Percentiles rank a stretch among this genome's conserved stretches.
phyloP scores from a whole-genome alignment of 306 rosid species.

The Dalbergia cultrata region DNA sequence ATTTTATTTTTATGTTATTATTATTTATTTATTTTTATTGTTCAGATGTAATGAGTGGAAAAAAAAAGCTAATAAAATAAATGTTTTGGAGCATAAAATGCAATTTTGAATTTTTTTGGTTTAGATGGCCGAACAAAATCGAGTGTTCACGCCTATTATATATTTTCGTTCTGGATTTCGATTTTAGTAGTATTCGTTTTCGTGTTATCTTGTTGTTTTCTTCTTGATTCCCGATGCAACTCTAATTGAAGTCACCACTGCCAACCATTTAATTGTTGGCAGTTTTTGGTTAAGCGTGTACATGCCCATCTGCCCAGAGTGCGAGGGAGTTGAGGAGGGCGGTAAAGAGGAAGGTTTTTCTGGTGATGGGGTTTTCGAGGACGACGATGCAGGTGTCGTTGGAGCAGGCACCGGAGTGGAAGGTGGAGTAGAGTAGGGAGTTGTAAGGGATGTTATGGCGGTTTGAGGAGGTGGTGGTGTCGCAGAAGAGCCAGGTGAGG shows the following conservation, averaged over 20 bases:
- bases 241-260: neutral
- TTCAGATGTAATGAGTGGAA: too few species aligned
- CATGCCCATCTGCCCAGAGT: neutral
- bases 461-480: slow-evolving; percentile 36
- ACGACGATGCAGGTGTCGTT: slow-evolving; percentile 45
- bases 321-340: slow-evolving; percentile 52
- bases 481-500: slow-evolving; percentile 62
- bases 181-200: neutral
- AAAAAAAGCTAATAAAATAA: too few species aligned
- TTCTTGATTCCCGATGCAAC: neutral
- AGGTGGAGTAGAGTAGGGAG: slow-evolving; percentile 48
- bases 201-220: neutral
- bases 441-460: slow-evolving; percentile 42
- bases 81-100: too few species aligned
- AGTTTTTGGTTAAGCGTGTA: neutral
- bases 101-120: too few species aligned
- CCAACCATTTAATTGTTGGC: neutral
- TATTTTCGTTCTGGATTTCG: slow-evolving; percentile 11
- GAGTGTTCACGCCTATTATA: too few species aligned
- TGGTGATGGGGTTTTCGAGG: slow-evolving; percentile 56
- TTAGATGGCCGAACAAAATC: too few species aligned
- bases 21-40: too few species aligned
- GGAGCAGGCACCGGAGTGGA: slow-evolving; percentile 22
- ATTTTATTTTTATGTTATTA: too few species aligned
- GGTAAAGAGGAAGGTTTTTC: slow-evolving; percentile 43